phyloP scores from a whole-genome alignment of 202 grass and related monocot species.

The Thinopyrum obtusiflorum region DNA sequence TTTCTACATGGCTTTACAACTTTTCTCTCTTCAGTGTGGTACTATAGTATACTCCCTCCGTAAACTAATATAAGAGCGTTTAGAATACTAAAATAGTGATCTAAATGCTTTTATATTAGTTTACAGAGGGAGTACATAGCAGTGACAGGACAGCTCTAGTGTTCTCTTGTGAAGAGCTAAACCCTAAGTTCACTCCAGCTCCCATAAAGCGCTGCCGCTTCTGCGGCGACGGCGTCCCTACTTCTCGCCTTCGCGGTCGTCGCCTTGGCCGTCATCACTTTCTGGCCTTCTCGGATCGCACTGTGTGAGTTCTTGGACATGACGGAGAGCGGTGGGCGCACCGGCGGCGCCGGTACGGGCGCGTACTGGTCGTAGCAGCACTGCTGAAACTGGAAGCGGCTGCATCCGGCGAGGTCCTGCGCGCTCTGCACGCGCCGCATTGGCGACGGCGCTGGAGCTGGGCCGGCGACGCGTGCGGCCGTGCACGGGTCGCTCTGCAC shows the following conservation, averaged over 20 bases:
- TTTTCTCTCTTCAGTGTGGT: too few species aligned
- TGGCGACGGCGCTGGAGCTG: neutral
- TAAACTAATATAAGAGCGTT: too few species aligned
- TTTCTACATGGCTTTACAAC: neutral
- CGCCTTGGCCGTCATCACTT: neutral
- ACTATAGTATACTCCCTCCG: too few species aligned
- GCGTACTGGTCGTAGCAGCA: neutral
- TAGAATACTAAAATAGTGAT: too few species aligned
- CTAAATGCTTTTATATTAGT: too few species aligned
- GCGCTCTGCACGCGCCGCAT: constrained; percentile 34
- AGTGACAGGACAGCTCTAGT: too few species aligned
- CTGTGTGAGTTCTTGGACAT: neutral
- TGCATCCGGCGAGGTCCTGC: constrained; percentile 7
- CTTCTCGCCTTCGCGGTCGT: neutral
- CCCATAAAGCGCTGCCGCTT: neutral
- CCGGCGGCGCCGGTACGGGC: neutral
- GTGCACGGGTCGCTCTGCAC: constrained; percentile 10
- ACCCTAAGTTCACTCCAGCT: constrained; percentile 27
- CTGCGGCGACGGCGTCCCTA: neutral
- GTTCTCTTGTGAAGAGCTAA: too few species aligned
- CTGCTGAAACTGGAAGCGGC: neutral
- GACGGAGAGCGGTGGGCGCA: neutral
- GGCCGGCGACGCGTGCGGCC: neutral
- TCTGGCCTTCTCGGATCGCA: neutral
- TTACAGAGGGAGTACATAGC: too few species aligned